phyloP scores from a whole-genome alignment of 768 basidiomycete species.

The Kwoniella dejecticola region DNA sequence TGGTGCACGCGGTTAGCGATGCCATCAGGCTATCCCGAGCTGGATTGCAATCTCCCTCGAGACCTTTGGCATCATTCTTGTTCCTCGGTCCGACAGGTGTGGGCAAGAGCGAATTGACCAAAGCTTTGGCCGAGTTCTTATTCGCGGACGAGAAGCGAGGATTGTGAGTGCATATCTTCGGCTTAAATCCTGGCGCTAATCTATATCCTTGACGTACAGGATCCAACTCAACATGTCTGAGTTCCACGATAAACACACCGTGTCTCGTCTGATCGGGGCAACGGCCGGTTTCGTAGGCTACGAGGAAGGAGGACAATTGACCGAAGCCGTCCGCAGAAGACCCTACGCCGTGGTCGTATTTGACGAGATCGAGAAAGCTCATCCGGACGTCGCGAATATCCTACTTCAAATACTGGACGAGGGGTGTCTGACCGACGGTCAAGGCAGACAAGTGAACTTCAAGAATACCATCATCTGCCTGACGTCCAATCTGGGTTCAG shows the following conservation, averaged over 20 bases:
- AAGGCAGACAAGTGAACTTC: slow-evolving; percentile 89
- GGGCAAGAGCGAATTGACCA: slow-evolving; percentile 82
- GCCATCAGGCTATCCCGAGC: slow-evolving; percentile 91
- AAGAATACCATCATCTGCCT: slow-evolving; percentile 93
- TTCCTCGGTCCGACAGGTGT: slow-evolving; percentile 60
- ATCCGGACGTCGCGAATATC: slow-evolving; percentile 88
- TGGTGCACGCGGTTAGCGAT: slow-evolving; percentile 80
- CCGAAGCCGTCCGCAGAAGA: slow-evolving; percentile 88
- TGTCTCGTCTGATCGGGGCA: slow-evolving; percentile 86
- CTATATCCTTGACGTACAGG: slow-evolving; percentile 55
- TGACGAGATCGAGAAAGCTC: slow-evolving; percentile 87
- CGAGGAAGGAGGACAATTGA: slow-evolving; percentile 79
- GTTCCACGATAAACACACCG: slow-evolving; percentile 89
- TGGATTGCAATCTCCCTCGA: slow-evolving; percentile 80
- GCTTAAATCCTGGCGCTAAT: slow-evolving; percentile 2
- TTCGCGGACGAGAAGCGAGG: slow-evolving; percentile 87
- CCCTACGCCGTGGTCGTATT: slow-evolving; percentile 77
- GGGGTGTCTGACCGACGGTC: slow-evolving; percentile 84
- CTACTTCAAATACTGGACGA: slow-evolving; percentile 89
- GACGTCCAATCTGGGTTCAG: slow-evolving; percentile 78
- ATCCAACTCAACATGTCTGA: slow-evolving; percentile 97
- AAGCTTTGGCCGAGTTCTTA: slow-evolving; percentile 81
- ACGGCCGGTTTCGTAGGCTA: slow-evolving; percentile 93
- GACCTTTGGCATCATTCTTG: slow-evolving; percentile 89
- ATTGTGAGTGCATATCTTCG: slow-evolving; percentile 61